A percentile compares a stretch with the other conserved stretches of the same genome.
Conservation (phyloP, 257 asterid species). For the Solanum appendiculatum region DNA sequence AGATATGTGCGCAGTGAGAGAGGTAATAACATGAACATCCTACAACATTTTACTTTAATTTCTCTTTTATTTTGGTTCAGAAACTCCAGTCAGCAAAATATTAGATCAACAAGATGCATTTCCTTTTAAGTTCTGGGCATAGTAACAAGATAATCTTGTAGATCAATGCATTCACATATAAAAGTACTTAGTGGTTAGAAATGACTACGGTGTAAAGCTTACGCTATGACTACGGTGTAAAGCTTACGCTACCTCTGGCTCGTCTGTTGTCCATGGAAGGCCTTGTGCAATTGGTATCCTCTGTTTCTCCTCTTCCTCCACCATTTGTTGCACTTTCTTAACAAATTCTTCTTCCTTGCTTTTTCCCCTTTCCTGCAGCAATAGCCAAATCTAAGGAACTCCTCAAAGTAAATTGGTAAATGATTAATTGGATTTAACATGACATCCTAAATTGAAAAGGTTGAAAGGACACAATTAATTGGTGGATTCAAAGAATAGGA, state of each 20-base stretch:
- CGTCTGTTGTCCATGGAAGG: conserved; percentile 96
- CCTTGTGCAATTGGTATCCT: conserved; percentile 89
- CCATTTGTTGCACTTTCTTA: conserved; percentile 59
- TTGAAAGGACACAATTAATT: not conserved
- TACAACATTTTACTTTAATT: not conserved
- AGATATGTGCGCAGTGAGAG: not conserved
- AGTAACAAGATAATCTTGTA: not conserved
- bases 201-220: not conserved
- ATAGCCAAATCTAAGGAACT: not conserved
- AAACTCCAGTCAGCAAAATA: not conserved
- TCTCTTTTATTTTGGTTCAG: not conserved
- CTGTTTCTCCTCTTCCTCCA: conserved; percentile 74
- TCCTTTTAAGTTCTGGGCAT: not conserved
- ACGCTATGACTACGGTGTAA: conserved; percentile 8
- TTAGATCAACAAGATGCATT: not conserved
- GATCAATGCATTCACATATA: not conserved
- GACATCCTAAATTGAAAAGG: not conserved
- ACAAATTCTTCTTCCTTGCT: conserved; percentile 73
- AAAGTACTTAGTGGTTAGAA: not conserved
- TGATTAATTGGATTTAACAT: not conserved
- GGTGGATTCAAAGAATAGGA: not conserved
- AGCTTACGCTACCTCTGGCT: conserved; percentile 72
- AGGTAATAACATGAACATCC: not conserved
- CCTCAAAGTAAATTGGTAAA: not conserved
- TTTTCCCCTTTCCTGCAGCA: conserved; percentile 79